phyloP scores from a whole-genome alignment of 805 yeast genomes.

The Cyberlindnera saturnus region DNA sequence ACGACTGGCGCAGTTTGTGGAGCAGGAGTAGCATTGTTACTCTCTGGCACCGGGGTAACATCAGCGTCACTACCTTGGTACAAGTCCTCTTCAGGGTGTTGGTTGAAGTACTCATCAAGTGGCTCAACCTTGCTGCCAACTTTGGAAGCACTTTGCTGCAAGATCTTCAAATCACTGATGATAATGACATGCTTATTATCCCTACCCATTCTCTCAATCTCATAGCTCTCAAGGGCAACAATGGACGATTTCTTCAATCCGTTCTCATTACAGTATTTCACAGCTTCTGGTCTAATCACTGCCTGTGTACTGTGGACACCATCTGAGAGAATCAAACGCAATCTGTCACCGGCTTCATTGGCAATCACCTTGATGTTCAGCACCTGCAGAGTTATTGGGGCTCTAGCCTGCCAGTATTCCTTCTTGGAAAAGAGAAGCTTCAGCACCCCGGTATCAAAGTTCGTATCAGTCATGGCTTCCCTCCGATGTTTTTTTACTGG shows the following conservation, averaged over 20 bases:
- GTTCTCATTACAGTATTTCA: conserved; percentile 37
- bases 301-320: conserved; percentile 47
- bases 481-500: background rate
- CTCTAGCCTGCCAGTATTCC: conserved; percentile 11
- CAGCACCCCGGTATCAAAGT: conserved; percentile 14
- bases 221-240: conserved; percentile 35
- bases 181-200: conserved; percentile 26
- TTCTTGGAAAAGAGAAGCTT: conserved; percentile 17
- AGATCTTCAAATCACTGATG: conserved; percentile 18
- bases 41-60: conserved; percentile 20
- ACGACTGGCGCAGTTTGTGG: conserved; percentile 11
- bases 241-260: conserved; percentile 42
- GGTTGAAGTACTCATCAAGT: conserved; percentile 52
- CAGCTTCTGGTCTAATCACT: conserved; percentile 44
- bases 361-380: conserved; percentile 31
- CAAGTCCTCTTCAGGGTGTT: conserved; percentile 50
- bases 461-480: conserved; percentile 5
- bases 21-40: conserved; percentile 8
- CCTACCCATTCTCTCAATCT: conserved; percentile 34
- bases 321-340: conserved; percentile 45
- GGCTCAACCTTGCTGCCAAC: conserved; percentile 33
- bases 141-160: conserved; percentile 32
- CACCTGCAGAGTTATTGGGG: conserved; percentile 31
- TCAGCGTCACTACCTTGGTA: conserved; percentile 13
- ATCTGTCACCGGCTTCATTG: conserved; percentile 36